Conservation (phyloP, 768 basidiomycete species). For the Leccinum subgranulosum region DNA sequence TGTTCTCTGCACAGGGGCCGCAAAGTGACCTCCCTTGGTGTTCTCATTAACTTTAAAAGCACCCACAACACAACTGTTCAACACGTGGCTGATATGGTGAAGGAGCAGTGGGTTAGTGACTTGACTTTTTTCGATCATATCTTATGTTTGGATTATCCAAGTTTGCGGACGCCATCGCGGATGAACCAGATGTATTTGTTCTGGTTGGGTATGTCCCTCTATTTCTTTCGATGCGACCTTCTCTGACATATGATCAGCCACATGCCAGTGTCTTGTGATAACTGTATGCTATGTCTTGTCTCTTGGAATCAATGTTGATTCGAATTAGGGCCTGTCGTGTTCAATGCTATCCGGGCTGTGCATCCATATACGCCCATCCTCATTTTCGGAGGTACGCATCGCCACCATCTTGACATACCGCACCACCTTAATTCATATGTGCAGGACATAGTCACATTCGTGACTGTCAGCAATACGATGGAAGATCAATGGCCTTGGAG, state of each 20-base stretch:
- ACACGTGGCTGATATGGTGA: conserved; percentile 67
- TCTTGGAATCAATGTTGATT: not conserved
- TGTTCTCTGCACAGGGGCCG: conserved; percentile 44
- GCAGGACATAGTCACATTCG: conserved; percentile 48
- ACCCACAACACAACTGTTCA: conserved; percentile 72
- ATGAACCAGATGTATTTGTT: conserved; percentile 80
- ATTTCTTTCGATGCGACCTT: not conserved
- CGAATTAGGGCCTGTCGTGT: conserved; percentile 62
- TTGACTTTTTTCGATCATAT: not conserved
- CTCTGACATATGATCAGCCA: conserved; percentile 46
- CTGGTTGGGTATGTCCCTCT: conserved; percentile 52
- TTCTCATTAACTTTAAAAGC: conserved; percentile 71
- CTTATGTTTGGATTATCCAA: conserved; percentile 22
- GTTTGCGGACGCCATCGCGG: conserved; percentile 76
- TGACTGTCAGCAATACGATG: conserved; percentile 27
- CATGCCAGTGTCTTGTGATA: conserved; percentile 74
- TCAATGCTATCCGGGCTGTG: conserved; percentile 66
- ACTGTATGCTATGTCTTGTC: conserved; percentile 44
- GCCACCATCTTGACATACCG: not conserved
- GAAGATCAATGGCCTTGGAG: conserved; percentile 47
- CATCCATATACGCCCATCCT: conserved; percentile 74
- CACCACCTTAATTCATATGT: not conserved
- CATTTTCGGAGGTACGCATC: conserved; percentile 65
- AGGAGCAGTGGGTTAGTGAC: conserved; percentile 65
- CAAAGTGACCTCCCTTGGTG: conserved; percentile 65